Evolutionary conservation across 345 rosid genomes (phyloP).

Genomic region (Adansonia digitata): DNA sequence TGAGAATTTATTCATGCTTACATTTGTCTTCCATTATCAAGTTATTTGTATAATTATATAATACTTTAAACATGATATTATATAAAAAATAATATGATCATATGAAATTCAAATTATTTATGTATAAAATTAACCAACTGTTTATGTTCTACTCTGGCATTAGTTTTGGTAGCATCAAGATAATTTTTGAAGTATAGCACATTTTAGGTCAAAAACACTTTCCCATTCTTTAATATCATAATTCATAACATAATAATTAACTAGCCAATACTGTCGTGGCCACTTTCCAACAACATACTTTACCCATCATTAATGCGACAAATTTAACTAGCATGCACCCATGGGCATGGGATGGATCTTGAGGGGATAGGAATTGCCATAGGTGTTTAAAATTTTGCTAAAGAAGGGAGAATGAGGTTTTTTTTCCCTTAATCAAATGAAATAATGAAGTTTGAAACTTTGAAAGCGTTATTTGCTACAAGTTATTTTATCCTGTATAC

Average conservation of each 20-base stretch:
- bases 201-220: background rate
- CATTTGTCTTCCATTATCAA: too few relatives aligned
- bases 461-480: too few relatives aligned
- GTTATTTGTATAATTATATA: too few relatives aligned
- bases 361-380: background rate
- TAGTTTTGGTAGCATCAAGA: background rate
- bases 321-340: background rate
- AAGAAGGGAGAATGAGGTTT: background rate
- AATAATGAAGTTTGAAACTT: too few relatives aligned
- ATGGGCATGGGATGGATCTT: background rate
- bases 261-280: background rate
- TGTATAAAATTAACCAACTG: too few relatives aligned
- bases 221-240: background rate
- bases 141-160: background rate
- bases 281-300: conserved; percentile 1
- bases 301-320: background rate
- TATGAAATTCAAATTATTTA: too few relatives aligned
- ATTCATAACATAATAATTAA: background rate
- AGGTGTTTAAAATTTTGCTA: background rate
- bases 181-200: background rate
- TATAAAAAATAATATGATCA: too few relatives aligned
- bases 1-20: too few relatives aligned
- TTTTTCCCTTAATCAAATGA: too few relatives aligned
- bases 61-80: too few relatives aligned
- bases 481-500: too few relatives aligned